Percentiles rank a stretch among this genome's conserved stretches.
phyloP scores from a whole-genome alignment of 2,329 filamentous ascomycete species.

The Verticillium nubilum region DNA sequence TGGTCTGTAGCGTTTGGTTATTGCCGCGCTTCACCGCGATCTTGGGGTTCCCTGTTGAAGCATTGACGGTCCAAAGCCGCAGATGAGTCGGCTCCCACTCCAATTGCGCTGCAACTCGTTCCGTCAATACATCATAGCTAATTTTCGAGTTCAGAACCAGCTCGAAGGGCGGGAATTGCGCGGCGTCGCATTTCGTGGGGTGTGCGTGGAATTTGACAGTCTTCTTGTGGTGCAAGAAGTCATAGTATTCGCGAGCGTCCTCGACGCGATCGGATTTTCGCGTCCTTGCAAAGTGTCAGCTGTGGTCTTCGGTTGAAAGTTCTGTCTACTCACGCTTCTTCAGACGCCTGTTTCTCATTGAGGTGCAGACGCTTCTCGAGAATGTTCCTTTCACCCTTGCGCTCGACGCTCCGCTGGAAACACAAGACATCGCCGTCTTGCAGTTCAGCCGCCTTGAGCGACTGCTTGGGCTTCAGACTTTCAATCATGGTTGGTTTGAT shows the following conservation, averaged over 20 bases:
- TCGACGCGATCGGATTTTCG: conserved; percentile 49
- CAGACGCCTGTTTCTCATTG: conserved; percentile 29
- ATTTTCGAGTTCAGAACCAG: conserved; percentile 82
- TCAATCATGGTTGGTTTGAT: conserved; percentile 99
- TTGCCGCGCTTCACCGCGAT: conserved; percentile 66
- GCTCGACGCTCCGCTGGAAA: conserved; percentile 66
- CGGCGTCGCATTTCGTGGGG: conserved; percentile 47
- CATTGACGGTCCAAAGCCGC: conserved; percentile 84
- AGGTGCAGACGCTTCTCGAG: conserved; percentile 32
- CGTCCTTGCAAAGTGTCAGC: conserved; percentile 7
- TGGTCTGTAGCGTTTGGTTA: conserved; percentile 68
- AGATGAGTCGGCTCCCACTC: conserved; percentile 78
- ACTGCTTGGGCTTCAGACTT: conserved; percentile 82
- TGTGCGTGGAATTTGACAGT: conserved; percentile 73
- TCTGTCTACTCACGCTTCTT: conserved; percentile 23
- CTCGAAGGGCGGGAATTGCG: conserved; percentile 62
- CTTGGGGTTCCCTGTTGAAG: conserved; percentile 71
- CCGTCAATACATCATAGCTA: conserved; percentile 79
- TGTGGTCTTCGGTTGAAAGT: neutral
- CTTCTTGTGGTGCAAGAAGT: conserved; percentile 83
- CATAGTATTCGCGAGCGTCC: conserved; percentile 84
- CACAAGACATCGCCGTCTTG: conserved; percentile 97
- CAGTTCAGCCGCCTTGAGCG: conserved; percentile 84
- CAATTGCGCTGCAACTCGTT: conserved; percentile 75
- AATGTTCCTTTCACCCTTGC: conserved; percentile 33